Evolutionary conservation across 2,329 filamentous ascomycete genomes (phyloP).

Genomic region (Chaetomium strumarium): DNA sequence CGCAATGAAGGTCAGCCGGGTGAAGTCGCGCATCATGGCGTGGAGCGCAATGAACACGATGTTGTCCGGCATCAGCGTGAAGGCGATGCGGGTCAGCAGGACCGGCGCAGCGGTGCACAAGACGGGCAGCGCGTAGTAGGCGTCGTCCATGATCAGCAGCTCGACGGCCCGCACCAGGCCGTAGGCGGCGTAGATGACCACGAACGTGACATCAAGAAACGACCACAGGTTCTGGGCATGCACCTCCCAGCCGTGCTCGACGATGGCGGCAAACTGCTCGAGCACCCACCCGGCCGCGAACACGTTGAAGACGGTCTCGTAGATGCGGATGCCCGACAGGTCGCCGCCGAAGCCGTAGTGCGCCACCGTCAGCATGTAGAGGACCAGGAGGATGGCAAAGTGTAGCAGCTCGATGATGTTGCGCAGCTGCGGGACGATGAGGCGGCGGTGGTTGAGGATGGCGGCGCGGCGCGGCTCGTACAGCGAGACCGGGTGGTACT

Average conservation of each 20-base stretch:
- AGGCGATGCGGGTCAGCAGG: slow-evolving; percentile 64
- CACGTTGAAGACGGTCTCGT: slow-evolving; percentile 56
- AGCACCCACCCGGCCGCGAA: slow-evolving; percentile 64
- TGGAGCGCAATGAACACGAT: slow-evolving; percentile 69
- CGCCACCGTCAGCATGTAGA: slow-evolving; percentile 61
- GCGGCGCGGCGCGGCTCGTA: slow-evolving; percentile 63
- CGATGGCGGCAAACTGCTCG: slow-evolving; percentile 58
- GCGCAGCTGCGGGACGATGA: slow-evolving; percentile 63
- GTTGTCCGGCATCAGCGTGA: slow-evolving; percentile 68
- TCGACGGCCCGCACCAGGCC: slow-evolving; percentile 55
- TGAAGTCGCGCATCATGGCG: slow-evolving; percentile 70
- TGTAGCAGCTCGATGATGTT: slow-evolving; percentile 61
- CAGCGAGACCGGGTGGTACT: slow-evolving; percentile 61
- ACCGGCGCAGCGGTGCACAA: slow-evolving; percentile 62
- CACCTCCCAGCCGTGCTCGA: slow-evolving; percentile 61
- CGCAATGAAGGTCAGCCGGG: slow-evolving; percentile 59
- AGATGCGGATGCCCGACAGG: slow-evolving; percentile 51
- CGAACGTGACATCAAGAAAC: slow-evolving; percentile 66
- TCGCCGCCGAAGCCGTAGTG: slow-evolving; percentile 42
- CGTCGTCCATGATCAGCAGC: slow-evolving; percentile 39
- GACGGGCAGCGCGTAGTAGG: slow-evolving; percentile 55
- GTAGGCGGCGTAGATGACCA: slow-evolving; percentile 57
- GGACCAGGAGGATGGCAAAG: slow-evolving; percentile 55
- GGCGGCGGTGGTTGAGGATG: slow-evolving; percentile 63
- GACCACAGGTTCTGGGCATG: slow-evolving; percentile 72